Evolutionary conservation across 2,329 filamentous ascomycete species (phyloP).

Genomic region (Thermomyces lanuginosus): DNA sequence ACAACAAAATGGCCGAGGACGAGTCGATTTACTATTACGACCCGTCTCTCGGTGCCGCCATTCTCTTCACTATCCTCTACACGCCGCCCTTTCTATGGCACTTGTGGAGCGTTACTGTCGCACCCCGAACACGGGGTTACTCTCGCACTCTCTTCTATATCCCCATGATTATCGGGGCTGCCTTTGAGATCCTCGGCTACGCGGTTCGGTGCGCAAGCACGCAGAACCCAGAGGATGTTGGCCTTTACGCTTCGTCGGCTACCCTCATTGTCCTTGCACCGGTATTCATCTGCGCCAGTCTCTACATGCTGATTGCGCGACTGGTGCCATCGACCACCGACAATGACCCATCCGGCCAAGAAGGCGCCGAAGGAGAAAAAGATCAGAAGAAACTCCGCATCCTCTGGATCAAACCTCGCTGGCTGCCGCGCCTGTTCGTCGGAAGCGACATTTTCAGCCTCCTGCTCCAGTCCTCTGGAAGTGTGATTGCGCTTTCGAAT

Average conservation of each 20-base stretch:
- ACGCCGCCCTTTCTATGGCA: conserved; percentile 23
- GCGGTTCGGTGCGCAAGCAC: conserved; percentile 23
- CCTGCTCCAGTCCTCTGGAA: conserved; percentile 31
- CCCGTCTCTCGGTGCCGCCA: conserved; percentile 28
- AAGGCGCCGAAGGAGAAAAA: no score
- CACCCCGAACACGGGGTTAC: conserved; percentile 22
- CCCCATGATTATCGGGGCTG: conserved; percentile 26
- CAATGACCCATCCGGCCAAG: conserved; percentile 15
- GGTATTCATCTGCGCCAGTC: conserved; percentile 34
- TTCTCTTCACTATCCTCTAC: conserved; percentile 29
- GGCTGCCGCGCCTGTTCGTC: conserved; percentile 33
- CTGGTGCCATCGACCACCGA: conserved; percentile 17
- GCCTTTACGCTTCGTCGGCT: conserved; percentile 24
- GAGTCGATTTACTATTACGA: conserved; percentile 29
- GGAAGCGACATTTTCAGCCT: conserved; percentile 31
- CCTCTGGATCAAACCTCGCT: conserved; percentile 21
- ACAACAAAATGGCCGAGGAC: no score
- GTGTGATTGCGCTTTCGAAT: conserved; percentile 27
- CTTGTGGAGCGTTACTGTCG: conserved; percentile 27
- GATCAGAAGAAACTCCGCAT: conserved; percentile 18
- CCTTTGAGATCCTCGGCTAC: conserved; percentile 28
- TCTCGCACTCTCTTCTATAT: conserved; percentile 23
- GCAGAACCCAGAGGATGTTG: conserved; percentile 19
- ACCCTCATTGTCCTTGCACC: conserved; percentile 35
- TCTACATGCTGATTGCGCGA: conserved; percentile 37